Base-by-base conservation (phyloP, 2,329 filamentous ascomycete species). In the Talaromyces verruculosus region DNA sequence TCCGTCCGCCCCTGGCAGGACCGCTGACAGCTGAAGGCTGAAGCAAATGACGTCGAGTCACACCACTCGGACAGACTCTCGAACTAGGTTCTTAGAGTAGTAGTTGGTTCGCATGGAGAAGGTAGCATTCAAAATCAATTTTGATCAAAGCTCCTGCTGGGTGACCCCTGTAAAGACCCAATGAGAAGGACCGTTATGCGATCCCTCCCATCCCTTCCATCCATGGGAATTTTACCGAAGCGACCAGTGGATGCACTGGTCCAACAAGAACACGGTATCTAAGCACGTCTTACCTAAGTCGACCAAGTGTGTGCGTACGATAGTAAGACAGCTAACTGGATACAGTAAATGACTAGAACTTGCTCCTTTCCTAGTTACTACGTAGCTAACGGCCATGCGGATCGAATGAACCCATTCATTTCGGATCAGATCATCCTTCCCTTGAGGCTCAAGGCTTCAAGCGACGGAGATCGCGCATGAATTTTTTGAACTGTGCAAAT, bases 281-380 rank as follows among this genome's bases (percentile, higher is more conserved):
- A 41, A 17, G 17, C 39, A 41, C 39, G 39, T n/a, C 25, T 51
- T 17, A 13, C 19, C 47, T 51, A 51, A 28, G 45, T 25, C 7
- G n/a, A 22, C n/a, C 19, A 22, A 51, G 19, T 51, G 47, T n/a
- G n/a, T 51, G 25, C 22, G 11, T 39, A 57, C n/a, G 7, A 33
- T 22, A 35, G 33, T 25, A 6, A 39, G 53, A 11, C 35, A 60
- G n/a, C 57, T 60, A 60, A 19, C 57, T 59, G 17, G 22, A 59
- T 59, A 39, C 35, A 13, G 57, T 41, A 59, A 59, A 59, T 59
- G 37, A 59, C 57, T 59, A 59, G 57, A 59, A 59, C 25, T 28
- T n/a, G 25, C n/a, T 5, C 22, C 35, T 13, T 43, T 19, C 8
- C 17, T n/a, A 19, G 25, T 25, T 25, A 25, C 25, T 25, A 25